Conservation (phyloP, 257 asterid species). For the Jacaranda copaia region DNA sequence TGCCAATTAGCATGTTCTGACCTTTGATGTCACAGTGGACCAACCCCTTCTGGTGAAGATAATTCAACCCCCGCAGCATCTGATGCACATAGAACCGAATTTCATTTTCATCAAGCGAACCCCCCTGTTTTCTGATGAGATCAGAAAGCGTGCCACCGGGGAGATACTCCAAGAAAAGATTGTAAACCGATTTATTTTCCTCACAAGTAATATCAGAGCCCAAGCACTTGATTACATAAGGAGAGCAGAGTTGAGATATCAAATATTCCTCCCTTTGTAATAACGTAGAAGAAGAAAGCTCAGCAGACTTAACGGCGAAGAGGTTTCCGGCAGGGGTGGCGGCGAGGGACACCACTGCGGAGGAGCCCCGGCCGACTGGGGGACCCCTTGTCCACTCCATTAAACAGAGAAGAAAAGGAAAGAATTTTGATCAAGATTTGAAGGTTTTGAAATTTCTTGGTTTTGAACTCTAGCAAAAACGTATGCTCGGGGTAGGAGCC, state of each 20-base stretch:
- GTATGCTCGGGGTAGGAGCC: slow-evolving; percentile 4
- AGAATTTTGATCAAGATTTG: not conserved
- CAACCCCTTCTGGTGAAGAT: slow-evolving; percentile 60
- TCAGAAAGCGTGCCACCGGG: slow-evolving; percentile 81
- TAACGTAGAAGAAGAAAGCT: slow-evolving; percentile 47
- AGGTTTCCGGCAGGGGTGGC: slow-evolving; percentile 52
- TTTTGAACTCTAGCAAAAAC: slow-evolving; percentile 14
- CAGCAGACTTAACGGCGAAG: slow-evolving; percentile 78
- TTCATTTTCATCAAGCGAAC: slow-evolving; percentile 49
- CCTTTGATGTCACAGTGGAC: slow-evolving; percentile 87
- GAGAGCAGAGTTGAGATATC: slow-evolving; percentile 70
- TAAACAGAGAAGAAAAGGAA: slow-evolving; percentile 12
- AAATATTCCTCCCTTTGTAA: slow-evolving; percentile 60
- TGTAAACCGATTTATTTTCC: slow-evolving; percentile 36
- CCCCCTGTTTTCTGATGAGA: slow-evolving; percentile 54
- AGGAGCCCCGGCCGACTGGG: slow-evolving; percentile 76
- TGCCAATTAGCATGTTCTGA: slow-evolving; percentile 60
- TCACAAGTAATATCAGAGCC: slow-evolving; percentile 63
- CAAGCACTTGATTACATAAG: slow-evolving; percentile 55
- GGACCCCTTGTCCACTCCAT: slow-evolving; percentile 89
- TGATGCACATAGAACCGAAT: slow-evolving; percentile 51
- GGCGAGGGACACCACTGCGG: slow-evolving; percentile 77
- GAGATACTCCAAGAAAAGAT: slow-evolving; percentile 76
- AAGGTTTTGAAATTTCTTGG: not conserved
- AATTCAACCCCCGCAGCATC: slow-evolving; percentile 61